A percentile compares a stretch with the other conserved stretches of the same genome.
Evolutionary conservation across 441 rosid species (phyloP).

Genomic region (Oxalis stricta): DNA sequence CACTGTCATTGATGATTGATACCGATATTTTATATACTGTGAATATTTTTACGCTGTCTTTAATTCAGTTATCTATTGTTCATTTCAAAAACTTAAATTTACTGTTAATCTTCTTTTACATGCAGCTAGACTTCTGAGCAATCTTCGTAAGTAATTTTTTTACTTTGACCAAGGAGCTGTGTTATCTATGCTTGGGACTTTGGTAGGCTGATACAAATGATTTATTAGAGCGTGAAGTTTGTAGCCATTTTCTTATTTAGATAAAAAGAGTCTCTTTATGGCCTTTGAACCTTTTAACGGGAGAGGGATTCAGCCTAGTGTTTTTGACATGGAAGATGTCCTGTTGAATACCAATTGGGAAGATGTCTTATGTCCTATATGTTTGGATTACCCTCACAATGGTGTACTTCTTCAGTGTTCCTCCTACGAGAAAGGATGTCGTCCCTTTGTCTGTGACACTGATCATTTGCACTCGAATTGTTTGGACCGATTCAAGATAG

Average conservation of each 20-base stretch:
- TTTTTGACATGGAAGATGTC: conserved; percentile 29
- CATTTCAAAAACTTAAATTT: too few relatives aligned
- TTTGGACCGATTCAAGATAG: conserved; percentile 74
- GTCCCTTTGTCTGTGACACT: conserved; percentile 78
- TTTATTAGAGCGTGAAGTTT: conserved; percentile 6
- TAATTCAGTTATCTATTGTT: too few relatives aligned
- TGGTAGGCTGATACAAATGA: background rate
- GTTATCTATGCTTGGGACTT: conserved; percentile 6
- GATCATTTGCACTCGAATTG: conserved; percentile 85
- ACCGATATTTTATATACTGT: too few relatives aligned
- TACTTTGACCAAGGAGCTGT: conserved; percentile 7
- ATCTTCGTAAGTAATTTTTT: conserved; percentile 9
- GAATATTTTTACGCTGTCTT: too few relatives aligned
- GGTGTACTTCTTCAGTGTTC: conserved; percentile 81
- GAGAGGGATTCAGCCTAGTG: conserved; percentile 18
- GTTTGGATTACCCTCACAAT: conserved; percentile 87
- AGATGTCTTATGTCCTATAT: conserved; percentile 77
- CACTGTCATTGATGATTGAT: too few relatives aligned
- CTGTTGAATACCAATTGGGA: conserved; percentile 51
- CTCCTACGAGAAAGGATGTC: conserved; percentile 72
- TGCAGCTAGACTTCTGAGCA: conserved; percentile 11
- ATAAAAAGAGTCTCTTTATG: conserved; percentile 21
- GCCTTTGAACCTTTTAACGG: conserved; percentile 26
- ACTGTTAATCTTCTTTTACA: conserved; percentile 3
- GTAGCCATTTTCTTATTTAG: conserved; percentile 10